Percentiles rank a stretch among this genome's conserved stretches.
phyloP scores from a whole-genome alignment of 371 early-diverging fungal species.

The Rhizopus sp. region DNA sequence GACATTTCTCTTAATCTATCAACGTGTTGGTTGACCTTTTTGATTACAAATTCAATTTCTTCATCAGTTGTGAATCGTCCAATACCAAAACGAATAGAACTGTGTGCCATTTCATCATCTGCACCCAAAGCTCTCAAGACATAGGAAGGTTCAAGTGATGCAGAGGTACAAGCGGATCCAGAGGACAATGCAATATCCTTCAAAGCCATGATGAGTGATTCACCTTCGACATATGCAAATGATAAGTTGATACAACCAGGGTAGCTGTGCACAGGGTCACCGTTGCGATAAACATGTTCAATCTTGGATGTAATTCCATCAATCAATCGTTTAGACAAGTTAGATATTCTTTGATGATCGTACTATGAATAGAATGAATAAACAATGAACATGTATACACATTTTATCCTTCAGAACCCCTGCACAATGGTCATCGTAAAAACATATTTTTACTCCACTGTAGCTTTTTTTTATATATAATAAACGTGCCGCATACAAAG shows the following conservation, averaged over 20 bases:
- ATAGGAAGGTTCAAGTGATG: constrained; percentile 98
- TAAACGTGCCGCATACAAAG: constrained; percentile 22
- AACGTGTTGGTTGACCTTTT: constrained; percentile 89
- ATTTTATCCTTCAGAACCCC: constrained; percentile 64
- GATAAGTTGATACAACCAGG: constrained; percentile 98
- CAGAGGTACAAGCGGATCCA: constrained; percentile 99
- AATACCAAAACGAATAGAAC: constrained; percentile 98
- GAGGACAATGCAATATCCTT: constrained; percentile 98
- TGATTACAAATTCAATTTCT: constrained; percentile 93
- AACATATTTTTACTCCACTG: constrained; percentile 39
- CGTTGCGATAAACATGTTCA: constrained; percentile 87
- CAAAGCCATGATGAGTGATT: constrained; percentile 98
- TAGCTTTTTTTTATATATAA: constrained; percentile 17
- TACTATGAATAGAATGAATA: constrained; percentile 53
- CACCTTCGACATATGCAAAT: constrained; percentile 99
- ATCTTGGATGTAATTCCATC: constrained; percentile 79
- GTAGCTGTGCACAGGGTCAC: constrained; percentile 80
- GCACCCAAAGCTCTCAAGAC: constrained; percentile 98
- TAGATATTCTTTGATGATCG: constrained; percentile 76
- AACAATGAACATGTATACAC: background rate
- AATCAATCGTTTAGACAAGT: constrained; percentile 80
- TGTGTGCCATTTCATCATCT: constrained; percentile 98
- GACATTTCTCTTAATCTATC: constrained; percentile 95
- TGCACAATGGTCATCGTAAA: constrained; percentile 62
- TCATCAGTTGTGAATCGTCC: constrained; percentile 98